Evolutionary conservation across 179 eudicot species (phyloP), one percentile per base, ranked within the genome.

Genomic region (Beta macrorhiza): DNA sequence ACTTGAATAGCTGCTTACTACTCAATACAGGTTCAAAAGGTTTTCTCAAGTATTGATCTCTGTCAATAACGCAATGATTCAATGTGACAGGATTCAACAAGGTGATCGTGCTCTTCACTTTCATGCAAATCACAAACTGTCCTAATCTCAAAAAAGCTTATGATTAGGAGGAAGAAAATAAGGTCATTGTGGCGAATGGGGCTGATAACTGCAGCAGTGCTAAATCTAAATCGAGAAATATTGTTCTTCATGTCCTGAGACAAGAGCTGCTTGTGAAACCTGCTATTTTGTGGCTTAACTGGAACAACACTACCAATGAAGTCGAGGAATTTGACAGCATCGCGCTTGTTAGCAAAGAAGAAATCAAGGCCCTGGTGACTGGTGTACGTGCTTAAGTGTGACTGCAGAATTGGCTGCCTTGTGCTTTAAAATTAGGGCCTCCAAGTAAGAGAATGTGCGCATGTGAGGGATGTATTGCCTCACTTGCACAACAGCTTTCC

Each of bases 131-230:
- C 42, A 87, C 90, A 53, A 88, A 57, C 52, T 81, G 83, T 62
- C 92, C 92, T 78, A 85, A 78, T 16, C 72, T 84, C 49, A 17
- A 52, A 1, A 81, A 52, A 85, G 80, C 73, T 37, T 37, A 37
- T 37, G 42, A 37, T 84, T 85, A 1, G 85, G 86, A 2, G 89
- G 87, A 20, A 91, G 87, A 73, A 85, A n/a, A 91, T 80, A 74
- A 91, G 81, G 79, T 91, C 93, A 44, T 89, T 87, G 7, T 82
- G 88, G 49, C 89, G 88, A 44, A 89, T 79, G 15, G 93, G 89
- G 75, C 85, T 77, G 29, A 91, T 82, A 59, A 83, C 87, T 32
- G 87, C 87, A 29, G 87, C 79, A 75, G 82, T 82, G 51, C 84
- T 85, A 72, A 64, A 78, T 67, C 86, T 84, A 75, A 80, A 84